These are phyloP conservation scores for Elsinoe batatas DNA, from an alignment of 2,329 filamentous ascomycete species.

Conservation along the genomic window DNA sequence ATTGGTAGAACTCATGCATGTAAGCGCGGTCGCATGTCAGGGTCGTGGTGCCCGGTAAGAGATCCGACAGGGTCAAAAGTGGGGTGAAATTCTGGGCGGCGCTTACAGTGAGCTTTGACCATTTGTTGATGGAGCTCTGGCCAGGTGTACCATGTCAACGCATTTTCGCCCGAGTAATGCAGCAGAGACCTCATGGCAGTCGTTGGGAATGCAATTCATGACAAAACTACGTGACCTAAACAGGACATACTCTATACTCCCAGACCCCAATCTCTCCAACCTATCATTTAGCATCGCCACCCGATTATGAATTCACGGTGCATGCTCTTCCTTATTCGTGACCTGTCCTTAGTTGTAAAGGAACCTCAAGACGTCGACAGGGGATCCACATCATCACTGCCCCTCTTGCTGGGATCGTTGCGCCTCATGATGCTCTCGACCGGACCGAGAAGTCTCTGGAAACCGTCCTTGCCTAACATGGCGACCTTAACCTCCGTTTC, in stretches of 20 bases:
- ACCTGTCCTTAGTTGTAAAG: not conserved
- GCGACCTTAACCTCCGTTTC: constrained; percentile 86
- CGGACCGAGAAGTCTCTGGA: constrained; percentile 83
- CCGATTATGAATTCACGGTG: not conserved
- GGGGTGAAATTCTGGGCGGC: constrained; percentile 2
- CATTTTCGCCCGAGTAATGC: too few species aligned
- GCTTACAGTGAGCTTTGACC: constrained; percentile 8
- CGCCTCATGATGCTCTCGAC: constrained; percentile 92
- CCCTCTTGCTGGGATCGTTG: constrained; percentile 45
- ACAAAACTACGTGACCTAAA: constrained; percentile 11
- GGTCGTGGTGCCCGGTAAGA: not conserved
- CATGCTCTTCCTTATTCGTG: not conserved
- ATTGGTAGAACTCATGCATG: not conserved
- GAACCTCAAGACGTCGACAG: constrained; percentile 11
- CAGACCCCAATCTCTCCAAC: not conserved
- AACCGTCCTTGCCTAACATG: constrained; percentile 83
- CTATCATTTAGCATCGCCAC: not conserved
- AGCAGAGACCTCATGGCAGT: too few species aligned
- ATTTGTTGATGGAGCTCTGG: not conserved
- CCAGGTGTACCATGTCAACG: not conserved
- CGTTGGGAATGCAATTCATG: constrained; percentile 3
- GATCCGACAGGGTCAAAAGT: not conserved
- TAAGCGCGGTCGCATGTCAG: not conserved
- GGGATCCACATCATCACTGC: constrained; percentile 18
- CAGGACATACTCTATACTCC: constrained; percentile 9